These are phyloP conservation scores for Morella rubra DNA, from an alignment of 306 rosid genomes.

Conservation along the genomic window DNA sequence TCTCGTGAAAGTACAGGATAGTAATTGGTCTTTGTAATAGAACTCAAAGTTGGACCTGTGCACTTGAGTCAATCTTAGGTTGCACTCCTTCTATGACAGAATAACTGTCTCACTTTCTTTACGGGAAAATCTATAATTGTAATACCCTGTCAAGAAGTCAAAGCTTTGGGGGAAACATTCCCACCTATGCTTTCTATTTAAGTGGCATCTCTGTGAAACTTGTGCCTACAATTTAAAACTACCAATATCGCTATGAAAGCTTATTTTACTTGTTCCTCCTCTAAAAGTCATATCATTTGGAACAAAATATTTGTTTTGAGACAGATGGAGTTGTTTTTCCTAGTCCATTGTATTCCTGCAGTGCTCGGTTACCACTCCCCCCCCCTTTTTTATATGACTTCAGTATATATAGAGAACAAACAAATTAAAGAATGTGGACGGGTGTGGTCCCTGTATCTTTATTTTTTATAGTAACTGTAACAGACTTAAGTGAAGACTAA, in stretches of 20 bases:
- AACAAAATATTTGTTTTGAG: neutral
- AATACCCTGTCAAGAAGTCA: too few species aligned
- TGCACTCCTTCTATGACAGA: neutral
- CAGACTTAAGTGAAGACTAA: neutral
- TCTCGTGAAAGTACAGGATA: neutral
- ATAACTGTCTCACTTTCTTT: too few species aligned
- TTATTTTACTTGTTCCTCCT: neutral
- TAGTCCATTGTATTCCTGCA: too few species aligned
- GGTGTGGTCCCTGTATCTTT: neutral
- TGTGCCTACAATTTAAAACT: too few species aligned
- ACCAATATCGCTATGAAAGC: neutral
- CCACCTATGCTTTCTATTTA: too few species aligned
- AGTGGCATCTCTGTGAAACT: too few species aligned
- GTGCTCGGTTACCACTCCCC: too few species aligned
- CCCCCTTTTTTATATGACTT: too few species aligned
- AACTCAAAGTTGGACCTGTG: neutral
- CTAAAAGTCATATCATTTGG: neutral
- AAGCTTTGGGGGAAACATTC: too few species aligned
- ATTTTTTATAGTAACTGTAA: neutral
- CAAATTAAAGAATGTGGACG: too few species aligned
- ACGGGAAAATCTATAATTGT: too few species aligned
- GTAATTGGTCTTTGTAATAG: neutral
- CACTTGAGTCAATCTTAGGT: neutral
- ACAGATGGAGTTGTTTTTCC: neutral
- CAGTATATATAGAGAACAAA: too few species aligned